Percentiles rank a stretch among this genome's conserved stretches.
These are phyloP conservation scores for Melaleuca alternifolia DNA, from an alignment of 345 rosid species.

Conservation along the genomic window DNA sequence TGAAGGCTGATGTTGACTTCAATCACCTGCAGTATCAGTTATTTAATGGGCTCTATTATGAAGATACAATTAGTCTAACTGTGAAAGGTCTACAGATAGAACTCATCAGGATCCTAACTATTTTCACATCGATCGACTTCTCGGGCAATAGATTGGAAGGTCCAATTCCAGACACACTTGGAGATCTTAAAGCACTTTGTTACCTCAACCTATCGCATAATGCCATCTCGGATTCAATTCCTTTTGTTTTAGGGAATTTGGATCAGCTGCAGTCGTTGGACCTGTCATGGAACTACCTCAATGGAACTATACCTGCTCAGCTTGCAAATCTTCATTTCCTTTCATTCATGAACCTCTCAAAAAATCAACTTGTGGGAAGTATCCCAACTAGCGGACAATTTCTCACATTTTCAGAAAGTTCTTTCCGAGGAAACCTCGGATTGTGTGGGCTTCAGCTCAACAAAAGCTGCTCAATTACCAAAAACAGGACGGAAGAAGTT, in stretches of 20 bases:
- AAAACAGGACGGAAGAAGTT: neutral
- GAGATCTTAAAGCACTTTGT: conserved; percentile 6
- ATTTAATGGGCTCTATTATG: conserved; percentile 2
- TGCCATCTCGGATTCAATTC: neutral
- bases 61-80: conserved; percentile 21
- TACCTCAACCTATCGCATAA: conserved; percentile 20
- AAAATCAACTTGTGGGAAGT: conserved; percentile 16
- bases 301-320: conserved; percentile 14
- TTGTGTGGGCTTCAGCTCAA: conserved; percentile 21
- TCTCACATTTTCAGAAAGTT: conserved; percentile 17
- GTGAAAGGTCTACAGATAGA: conserved; percentile 28
- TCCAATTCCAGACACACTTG: conserved; percentile 12
- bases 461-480: neutral
- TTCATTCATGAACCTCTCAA: conserved; percentile 23
- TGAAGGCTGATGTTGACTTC: neutral
- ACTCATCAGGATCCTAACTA: conserved; percentile 1
- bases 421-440: conserved; percentile 20
- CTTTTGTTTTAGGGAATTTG: neutral
- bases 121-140: neutral
- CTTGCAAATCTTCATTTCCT: conserved; percentile 22
- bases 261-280: conserved; percentile 6
- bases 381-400: conserved; percentile 22
- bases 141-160: neutral
- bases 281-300: conserved; percentile 20
- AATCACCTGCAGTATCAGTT: neutral